Evolutionary conservation across 768 basidiomycete genomes (phyloP).

Genomic region (Panaeolus papilionaceus): DNA sequence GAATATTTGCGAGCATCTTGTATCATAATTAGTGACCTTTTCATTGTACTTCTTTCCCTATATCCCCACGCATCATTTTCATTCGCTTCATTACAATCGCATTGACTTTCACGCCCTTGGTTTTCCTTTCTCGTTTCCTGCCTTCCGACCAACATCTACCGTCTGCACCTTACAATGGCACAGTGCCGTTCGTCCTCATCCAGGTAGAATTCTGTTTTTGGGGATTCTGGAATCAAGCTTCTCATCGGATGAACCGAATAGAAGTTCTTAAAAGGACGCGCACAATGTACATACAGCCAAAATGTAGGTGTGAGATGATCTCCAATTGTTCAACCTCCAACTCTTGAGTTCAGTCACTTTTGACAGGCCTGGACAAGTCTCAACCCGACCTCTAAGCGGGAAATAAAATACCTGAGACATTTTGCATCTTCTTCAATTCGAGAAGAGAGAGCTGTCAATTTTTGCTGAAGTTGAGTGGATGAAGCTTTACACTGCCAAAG

Average conservation of each 20-base stretch:
- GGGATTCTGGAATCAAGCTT: background rate
- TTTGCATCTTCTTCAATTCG: too few relatives aligned
- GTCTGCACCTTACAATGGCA: background rate
- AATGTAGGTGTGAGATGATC: too few relatives aligned
- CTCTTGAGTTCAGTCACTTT: background rate
- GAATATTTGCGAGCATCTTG: background rate
- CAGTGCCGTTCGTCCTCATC: background rate
- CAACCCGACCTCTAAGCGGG: too few relatives aligned
- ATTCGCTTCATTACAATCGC: background rate
- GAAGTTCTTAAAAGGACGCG: background rate
- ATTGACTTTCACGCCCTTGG: background rate
- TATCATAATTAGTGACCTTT: background rate
- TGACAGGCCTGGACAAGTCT: background rate
- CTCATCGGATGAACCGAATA: background rate
- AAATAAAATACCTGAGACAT: too few relatives aligned
- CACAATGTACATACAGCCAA: background rate
- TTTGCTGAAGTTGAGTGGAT: background rate
- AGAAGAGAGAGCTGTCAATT: background rate
- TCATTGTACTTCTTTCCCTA: conserved; percentile 1
- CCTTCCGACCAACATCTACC: background rate
- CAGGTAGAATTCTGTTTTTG: background rate
- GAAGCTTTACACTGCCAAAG: background rate
- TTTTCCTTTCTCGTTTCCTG: background rate
- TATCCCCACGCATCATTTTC: background rate
- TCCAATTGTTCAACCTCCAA: background rate